Base-by-base conservation (phyloP, 495 filamentous ascomycete genomes). In the Podospora pseudoanserina region DNA sequence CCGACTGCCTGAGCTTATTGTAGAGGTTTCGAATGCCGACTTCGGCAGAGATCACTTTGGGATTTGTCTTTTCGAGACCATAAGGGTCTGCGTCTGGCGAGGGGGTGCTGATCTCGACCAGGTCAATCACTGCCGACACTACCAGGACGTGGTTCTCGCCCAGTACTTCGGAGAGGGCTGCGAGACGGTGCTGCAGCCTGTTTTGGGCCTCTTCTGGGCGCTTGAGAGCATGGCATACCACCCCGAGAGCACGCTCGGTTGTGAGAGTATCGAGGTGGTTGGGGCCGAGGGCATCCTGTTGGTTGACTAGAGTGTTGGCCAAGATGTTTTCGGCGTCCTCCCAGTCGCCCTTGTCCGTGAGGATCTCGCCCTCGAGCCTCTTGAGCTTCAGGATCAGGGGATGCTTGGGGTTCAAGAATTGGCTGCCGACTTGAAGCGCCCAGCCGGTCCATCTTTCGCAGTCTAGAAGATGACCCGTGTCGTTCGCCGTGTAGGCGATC, bases 121-220 rank as follows among this genome's bases (percentile, higher is more conserved):
- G 23, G 23, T 58, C 55, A 7, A 58, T 58, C 5, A 26, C 55
- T 7, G 55, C n/a, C 4, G 55, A 58, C 6, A 26, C 55, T 5
- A 58, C 55, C 55, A 58, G n/a, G 16, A 58, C 55, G 55, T 58
- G 55, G 23, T 58, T 58, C 11, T 58, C 55, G n/a, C 55, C 55
- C 5, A 58, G 55, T 0, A 58, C n/a, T 20, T 26, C 23, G 55
- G 55, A 20, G 55, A 58, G 55, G 23, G 5, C 13, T 26, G 20
- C n/a, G 5, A 26, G n/a, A 5, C 55, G 15, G 55, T 58, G 55
- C 18, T 58, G n/a, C 4, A 58, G 23, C 18, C 55, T 58, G n/a
- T 19, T 26, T 20, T 5, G n/a, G 55, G 55, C 55, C 7, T 58
- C 55, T 26, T 19, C 23, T 2, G 18, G n/a, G 20, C 55, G n/a